Evolutionary conservation across 495 filamentous ascomycete genomes (phyloP).

Genomic region (Neurospora sublineolata): DNA sequence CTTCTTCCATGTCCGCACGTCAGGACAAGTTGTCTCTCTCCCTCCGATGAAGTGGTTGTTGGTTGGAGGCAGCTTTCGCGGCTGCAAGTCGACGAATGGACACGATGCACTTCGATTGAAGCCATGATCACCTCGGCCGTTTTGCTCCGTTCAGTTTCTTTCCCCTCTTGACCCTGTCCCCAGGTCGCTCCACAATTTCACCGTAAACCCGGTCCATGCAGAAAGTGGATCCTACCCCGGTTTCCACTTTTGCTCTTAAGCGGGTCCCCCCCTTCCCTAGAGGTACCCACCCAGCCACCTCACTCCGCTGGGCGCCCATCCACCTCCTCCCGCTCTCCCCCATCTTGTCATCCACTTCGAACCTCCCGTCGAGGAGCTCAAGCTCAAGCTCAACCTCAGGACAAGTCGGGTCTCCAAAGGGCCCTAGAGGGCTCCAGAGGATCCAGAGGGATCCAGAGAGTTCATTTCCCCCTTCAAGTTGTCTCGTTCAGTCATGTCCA

Average conservation of each 20-base stretch:
- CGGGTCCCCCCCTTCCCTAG: too few species aligned
- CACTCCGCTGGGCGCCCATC: background rate
- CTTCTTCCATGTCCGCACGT: too few species aligned
- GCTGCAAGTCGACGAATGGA: background rate
- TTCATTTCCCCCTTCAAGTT: background rate
- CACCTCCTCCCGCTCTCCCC: background rate
- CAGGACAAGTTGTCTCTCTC: background rate
- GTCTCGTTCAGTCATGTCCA: background rate
- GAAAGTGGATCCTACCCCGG: background rate
- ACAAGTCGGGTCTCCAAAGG: background rate
- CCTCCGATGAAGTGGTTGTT: background rate
- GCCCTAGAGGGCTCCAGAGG: background rate
- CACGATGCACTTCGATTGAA: too few species aligned
- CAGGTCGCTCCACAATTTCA: background rate
- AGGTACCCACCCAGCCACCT: background rate
- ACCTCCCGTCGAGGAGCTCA: background rate
- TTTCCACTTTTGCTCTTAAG: background rate
- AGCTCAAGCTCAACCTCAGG: background rate
- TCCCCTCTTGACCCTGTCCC: background rate
- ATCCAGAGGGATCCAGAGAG: too few species aligned
- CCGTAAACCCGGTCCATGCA: background rate
- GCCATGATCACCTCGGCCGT: background rate
- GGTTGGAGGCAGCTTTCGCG: background rate
- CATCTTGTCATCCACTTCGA: background rate
- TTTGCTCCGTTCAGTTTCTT: background rate